Conservation (phyloP, 2,329 filamentous ascomycete species). For the Xylaria sp. region DNA sequence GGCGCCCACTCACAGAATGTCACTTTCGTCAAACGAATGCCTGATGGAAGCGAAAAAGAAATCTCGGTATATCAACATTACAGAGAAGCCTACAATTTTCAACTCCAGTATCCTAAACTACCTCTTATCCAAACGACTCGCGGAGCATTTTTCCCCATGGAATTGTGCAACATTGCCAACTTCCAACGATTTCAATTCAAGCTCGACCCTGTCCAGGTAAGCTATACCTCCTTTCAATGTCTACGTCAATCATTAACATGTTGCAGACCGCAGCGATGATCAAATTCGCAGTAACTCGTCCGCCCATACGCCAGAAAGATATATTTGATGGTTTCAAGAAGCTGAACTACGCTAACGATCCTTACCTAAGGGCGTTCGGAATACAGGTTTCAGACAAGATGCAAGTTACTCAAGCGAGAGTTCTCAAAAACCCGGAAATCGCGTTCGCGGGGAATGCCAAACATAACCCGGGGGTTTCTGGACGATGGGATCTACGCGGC, state of each 20-base stretch:
- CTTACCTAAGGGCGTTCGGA: slow-evolving; percentile 77
- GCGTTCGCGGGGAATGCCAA: slow-evolving; percentile 68
- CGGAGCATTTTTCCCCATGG: slow-evolving; percentile 69
- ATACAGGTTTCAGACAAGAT: slow-evolving; percentile 74
- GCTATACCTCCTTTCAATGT: slow-evolving; percentile 8
- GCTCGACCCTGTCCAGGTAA: slow-evolving; percentile 65
- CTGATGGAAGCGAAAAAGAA: slow-evolving; percentile 54
- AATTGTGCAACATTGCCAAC: slow-evolving; percentile 63
- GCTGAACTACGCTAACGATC: slow-evolving; percentile 76
- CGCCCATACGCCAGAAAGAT: slow-evolving; percentile 71
- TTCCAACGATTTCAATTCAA: slow-evolving; percentile 74
- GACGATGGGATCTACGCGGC: slow-evolving; percentile 88
- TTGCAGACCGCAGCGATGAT: slow-evolving; percentile 86
- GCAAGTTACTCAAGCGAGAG: slow-evolving; percentile 73
- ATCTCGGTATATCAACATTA: slow-evolving; percentile 67
- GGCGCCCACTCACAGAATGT: slow-evolving; percentile 64
- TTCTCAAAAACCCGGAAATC: slow-evolving; percentile 78
- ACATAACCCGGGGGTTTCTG: slow-evolving; percentile 71
- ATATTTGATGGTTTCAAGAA: slow-evolving; percentile 76
- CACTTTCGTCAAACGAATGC: slow-evolving; percentile 63
- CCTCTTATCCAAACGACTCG: slow-evolving; percentile 69
- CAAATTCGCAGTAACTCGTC: slow-evolving; percentile 87
- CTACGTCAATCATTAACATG: slow-evolving; percentile 18
- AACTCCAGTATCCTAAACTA: slow-evolving; percentile 59
- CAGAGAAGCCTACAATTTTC: slow-evolving; percentile 62